Evolutionary conservation across 257 asterid species (phyloP).

Genomic region (Solanum arcanum): DNA sequence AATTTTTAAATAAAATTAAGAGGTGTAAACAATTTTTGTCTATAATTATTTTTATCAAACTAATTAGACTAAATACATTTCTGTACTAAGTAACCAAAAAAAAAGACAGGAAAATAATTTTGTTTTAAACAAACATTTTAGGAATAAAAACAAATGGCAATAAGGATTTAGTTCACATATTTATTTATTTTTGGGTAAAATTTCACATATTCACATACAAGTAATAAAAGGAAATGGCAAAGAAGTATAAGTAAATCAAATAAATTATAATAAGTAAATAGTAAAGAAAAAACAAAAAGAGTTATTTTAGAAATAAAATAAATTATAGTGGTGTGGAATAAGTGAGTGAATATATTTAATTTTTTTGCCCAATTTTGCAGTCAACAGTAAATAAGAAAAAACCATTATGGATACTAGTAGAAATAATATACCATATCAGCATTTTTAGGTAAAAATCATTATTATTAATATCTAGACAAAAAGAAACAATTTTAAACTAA

Average conservation of each 20-base stretch:
- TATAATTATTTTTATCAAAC: background rate
- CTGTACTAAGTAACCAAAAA: background rate
- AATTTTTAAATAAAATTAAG: no score
- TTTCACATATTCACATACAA: no score
- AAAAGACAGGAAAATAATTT: background rate
- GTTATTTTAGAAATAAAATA: background rate
- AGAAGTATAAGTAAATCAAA: no score
- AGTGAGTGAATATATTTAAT: background rate
- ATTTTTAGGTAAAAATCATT: background rate
- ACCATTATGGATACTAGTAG: background rate
- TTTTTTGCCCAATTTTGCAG: background rate
- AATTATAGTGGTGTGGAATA: background rate
- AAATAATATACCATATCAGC: background rate
- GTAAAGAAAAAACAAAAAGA: no score
- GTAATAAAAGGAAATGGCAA: no score
- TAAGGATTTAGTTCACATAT: no score
- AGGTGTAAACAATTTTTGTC: no score
- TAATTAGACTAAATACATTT: background rate
- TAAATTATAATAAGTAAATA: no score
- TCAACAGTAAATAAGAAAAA: background rate
- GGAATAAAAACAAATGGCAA: background rate
- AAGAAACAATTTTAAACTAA: background rate
- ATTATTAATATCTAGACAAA: background rate
- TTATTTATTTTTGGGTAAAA: no score
- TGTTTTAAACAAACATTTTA: background rate